phyloP scores from a whole-genome alignment of 2,329 filamentous ascomycete genomes.

The Sporothrix pallida region DNA sequence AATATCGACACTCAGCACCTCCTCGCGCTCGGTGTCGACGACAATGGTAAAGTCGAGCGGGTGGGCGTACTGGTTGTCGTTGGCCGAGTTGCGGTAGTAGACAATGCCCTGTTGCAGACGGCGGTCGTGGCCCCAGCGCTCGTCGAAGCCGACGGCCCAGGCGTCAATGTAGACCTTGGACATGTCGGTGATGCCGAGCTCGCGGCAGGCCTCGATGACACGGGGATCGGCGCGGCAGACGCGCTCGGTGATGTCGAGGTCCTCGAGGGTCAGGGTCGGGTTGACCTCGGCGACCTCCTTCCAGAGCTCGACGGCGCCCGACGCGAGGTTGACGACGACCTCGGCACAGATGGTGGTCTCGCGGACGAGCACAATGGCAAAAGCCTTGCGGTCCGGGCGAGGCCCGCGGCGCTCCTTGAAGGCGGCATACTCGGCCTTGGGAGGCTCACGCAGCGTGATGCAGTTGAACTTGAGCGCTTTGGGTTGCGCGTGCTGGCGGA shows the following conservation, averaged over 20 bases:
- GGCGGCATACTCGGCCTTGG: constrained; percentile 79
- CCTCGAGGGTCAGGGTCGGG: constrained; percentile 92
- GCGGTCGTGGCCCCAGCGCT: constrained; percentile 78
- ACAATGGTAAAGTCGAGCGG: constrained; percentile 94
- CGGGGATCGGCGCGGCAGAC: constrained; percentile 78
- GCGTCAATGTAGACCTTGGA: constrained; percentile 94
- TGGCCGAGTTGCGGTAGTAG: constrained; percentile 86
- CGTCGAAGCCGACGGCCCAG: constrained; percentile 95
- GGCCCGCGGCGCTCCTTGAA: constrained; percentile 73
- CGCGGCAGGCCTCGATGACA: constrained; percentile 89
- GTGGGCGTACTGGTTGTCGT: constrained; percentile 89
- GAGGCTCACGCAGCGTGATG: constrained; percentile 82
- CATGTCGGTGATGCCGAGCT: constrained; percentile 83
- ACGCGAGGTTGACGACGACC: constrained; percentile 75
- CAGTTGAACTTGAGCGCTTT: constrained; percentile 83
- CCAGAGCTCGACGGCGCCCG: constrained; percentile 73
- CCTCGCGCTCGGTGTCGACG: constrained; percentile 77
- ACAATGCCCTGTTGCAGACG: constrained; percentile 91
- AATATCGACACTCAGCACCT: constrained; percentile 83
- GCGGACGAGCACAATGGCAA: constrained; percentile 84
- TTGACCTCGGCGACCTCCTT: constrained; percentile 76
- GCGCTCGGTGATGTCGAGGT: constrained; percentile 79
- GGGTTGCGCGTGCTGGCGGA: constrained; percentile 71
- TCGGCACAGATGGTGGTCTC: constrained; percentile 79
- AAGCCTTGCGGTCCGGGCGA: constrained; percentile 67